Conservation (phyloP, 371 early-diverging fungal species). For the Mucor velutinosus region DNA sequence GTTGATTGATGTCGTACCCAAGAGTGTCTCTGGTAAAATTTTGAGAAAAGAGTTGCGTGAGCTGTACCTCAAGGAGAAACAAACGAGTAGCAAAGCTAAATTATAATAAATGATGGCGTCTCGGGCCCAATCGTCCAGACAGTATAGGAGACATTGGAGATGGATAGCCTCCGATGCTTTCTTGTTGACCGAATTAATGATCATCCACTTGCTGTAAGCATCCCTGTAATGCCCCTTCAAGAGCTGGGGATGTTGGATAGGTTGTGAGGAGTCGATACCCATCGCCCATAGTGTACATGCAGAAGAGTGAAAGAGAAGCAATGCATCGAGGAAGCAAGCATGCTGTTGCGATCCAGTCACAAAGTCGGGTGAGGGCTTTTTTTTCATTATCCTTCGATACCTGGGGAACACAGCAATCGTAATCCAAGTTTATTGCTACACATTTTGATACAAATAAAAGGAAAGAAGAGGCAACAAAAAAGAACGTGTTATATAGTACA, state of each 20-base stretch:
- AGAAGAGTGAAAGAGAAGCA: no score
- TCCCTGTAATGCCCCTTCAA: no score
- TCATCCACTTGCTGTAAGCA: no score
- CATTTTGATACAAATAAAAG: neutral
- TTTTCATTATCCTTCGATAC: neutral
- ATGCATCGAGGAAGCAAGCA: no score
- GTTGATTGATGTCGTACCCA: constrained; percentile 72
- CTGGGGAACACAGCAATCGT: neutral
- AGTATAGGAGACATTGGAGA: no score
- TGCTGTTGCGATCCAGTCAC: neutral
- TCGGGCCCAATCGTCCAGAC: no score
- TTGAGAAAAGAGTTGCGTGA: constrained; percentile 59
- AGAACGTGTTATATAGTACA: neutral
- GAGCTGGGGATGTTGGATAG: no score
- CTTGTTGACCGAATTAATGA: no score
- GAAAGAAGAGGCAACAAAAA: neutral
- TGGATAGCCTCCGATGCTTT: no score
- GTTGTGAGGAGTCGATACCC: no score
- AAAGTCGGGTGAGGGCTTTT: neutral
- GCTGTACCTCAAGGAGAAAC: constrained; percentile 30
- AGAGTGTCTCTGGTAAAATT: constrained; percentile 81
- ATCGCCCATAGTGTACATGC: no score
- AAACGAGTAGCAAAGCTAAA: constrained; percentile 1
- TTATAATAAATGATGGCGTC: neutral
- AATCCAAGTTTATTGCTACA: neutral